Evolutionary conservation across 306 rosid genomes (phyloP), one percentile per base, ranked within the genome.

Genomic region (Prunus dulcis): DNA sequence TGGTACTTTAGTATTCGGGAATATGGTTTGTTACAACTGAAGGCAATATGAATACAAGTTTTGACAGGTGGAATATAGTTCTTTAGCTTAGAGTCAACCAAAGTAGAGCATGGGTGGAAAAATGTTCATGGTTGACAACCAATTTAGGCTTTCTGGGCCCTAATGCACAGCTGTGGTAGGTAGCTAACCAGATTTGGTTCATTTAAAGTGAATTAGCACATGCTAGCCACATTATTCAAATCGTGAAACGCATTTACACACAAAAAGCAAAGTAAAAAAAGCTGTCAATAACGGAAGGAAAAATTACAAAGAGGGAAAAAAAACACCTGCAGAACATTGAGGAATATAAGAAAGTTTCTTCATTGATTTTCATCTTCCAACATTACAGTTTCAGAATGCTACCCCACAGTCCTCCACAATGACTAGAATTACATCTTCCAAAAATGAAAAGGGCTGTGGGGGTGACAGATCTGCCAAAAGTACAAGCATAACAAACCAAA

Each of bases 351-450:
- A 18, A 51, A 9, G 45, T 73, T 69, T 28, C 23, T 46, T 67
- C 53, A 9, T 73, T 43, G 64, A 69, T 56, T 75, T 74, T 57
- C 70, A 70, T 38, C 56, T 23, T 70, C 78, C 70, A 67, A 76
- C 57, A 28, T 67, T 64, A 64, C 56, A 61, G 46, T 34, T 18
- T 15, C 43, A 53, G 71, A 57, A 66, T 34, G 56, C 13, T 28
- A 38, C 68, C 32, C 20, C 73, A 19, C 45, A 51, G 47, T 71
- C 50, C 27, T 72, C 79, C 71, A 78, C 34, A 49, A 23, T 19
- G 43, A 62, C 76, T 71, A 56, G 74, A 67, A 86, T 62, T 12
- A 79, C 34, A 69, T 60, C 81, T 66, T 74, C 69, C 52, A 60
- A 72, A 64, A 61, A 53, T 68, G 76, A 71, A 80, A 74, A 8